phyloP scores from a whole-genome alignment of 2,329 filamentous ascomycete species.

The Bipolaris victoriae region DNA sequence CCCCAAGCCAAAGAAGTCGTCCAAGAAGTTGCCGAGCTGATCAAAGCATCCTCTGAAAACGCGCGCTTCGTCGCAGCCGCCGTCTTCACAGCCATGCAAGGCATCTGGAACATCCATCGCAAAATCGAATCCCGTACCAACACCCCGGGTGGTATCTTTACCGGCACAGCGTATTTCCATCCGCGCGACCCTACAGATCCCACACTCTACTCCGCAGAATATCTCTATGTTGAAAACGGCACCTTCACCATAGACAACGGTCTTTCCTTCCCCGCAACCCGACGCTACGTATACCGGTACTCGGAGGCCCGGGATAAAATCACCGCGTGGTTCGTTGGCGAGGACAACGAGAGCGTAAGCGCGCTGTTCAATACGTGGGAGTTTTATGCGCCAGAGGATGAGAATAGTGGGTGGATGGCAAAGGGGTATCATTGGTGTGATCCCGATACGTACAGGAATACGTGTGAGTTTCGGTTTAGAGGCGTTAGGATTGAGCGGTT shows the following conservation, averaged over 20 bases:
- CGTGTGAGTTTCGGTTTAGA: conserved; percentile 67
- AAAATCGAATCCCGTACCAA: conserved; percentile 61
- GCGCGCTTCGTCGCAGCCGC: conserved; percentile 66
- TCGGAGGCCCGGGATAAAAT: conserved; percentile 64
- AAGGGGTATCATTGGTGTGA: conserved; percentile 73
- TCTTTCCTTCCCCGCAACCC: conserved; percentile 64
- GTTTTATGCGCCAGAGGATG: conserved; percentile 54
- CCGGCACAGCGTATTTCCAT: conserved; percentile 69
- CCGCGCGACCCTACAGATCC: conserved; percentile 63
- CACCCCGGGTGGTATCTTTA: conserved; percentile 69
- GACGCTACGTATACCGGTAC: conserved; percentile 77
- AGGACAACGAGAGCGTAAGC: conserved; percentile 72
- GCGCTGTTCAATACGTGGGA: conserved; percentile 78
- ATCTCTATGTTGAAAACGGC: conserved; percentile 70
- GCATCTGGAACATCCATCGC: conserved; percentile 69
- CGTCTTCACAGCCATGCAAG: conserved; percentile 73
- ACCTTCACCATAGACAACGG: conserved; percentile 65
- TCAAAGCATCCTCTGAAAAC: conserved; percentile 52
- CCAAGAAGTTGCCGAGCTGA: conserved; percentile 52
- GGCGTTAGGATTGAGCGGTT: conserved; percentile 35
- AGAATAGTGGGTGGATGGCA: conserved; percentile 63
- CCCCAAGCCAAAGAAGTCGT: conserved; percentile 54
- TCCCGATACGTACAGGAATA: conserved; percentile 73
- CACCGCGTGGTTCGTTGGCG: conserved; percentile 73
- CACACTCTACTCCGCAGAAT: conserved; percentile 57